Evolutionary conservation across 78 protist species (phyloP), one percentile per base, ranked within the genome.

Genomic region (Cavenderia fasciculata): DNA sequence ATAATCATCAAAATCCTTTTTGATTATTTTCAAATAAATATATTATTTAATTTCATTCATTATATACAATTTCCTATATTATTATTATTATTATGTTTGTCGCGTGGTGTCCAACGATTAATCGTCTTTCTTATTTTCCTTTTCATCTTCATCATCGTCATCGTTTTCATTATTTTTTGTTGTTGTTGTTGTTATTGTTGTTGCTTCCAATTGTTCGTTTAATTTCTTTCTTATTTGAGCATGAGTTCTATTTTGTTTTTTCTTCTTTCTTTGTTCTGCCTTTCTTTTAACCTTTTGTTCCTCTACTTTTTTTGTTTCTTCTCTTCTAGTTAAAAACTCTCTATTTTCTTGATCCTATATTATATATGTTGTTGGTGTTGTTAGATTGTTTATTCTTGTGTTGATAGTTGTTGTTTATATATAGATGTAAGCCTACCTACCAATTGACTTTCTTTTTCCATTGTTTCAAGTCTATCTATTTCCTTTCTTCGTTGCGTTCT

Each of bases 171-270:
- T 43, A n/a, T 75, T 49, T 47, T 23, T 44, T n/a, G 6, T 33
- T 40, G 72, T 6, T 8, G 2, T 7, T 29, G 18, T 44, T 23
- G 8, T 61, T 34, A 4, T 40, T 51, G 4, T 69, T 47, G 27
- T 4, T 25, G n/a, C 46, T 74, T 57, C 46, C n/a, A 82, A 31
- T 56, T 65, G 36, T 14, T n/a, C 16, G 12, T 82, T 68, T 43
- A 82, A 31, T 57, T 82, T 82, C 47, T 82, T 82, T 57, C 89
- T 82, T 1, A 82, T 82, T 21, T 82, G 71, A 54, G 72, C 52
- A 41, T 82, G 89, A 1, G 25, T 54, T 57, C 59, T 65, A 31
- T 74, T 65, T 56, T 82, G 89, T 43, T 82, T 82, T 19, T n/a
- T 56, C 38, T 65, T 44, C 38, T 82, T 82, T 65, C 87, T 78